phyloP scores from a whole-genome alignment of 768 basidiomycete species.

The Agaricus sinodeliciosus region DNA sequence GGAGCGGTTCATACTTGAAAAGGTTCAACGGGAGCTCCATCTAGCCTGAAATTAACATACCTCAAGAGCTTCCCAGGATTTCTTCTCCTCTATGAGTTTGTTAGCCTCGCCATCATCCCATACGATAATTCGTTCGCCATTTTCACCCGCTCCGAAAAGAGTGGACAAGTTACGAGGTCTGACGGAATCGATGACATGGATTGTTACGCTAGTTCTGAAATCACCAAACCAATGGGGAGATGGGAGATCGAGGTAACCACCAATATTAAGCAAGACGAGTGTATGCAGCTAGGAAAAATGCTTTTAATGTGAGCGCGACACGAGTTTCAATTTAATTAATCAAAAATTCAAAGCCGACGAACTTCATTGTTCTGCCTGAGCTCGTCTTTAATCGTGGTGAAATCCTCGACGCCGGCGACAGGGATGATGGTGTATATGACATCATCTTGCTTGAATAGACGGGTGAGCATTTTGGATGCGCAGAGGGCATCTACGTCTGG shows the following conservation, averaged over 20 bases:
- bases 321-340: not conserved
- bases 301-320: not conserved
- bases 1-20: constrained; percentile 69
- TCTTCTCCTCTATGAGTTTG: constrained; percentile 60
- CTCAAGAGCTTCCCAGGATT: constrained; percentile 80
- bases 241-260: constrained; percentile 79
- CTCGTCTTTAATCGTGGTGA: constrained; percentile 61
- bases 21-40: constrained; percentile 6
- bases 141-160: constrained; percentile 68
- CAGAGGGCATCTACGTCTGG: constrained; percentile 92
- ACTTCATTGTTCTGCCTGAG: constrained; percentile 66
- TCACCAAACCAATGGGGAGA: constrained; percentile 72
- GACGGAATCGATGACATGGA: constrained; percentile 94
- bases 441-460: constrained; percentile 89
- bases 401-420: constrained; percentile 75
- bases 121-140: constrained; percentile 68
- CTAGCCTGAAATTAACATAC: constrained; percentile 35
- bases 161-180: constrained; percentile 86
- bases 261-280: constrained; percentile 88
- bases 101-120: constrained; percentile 91
- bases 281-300: constrained; percentile 61
- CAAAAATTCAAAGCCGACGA: not conserved
- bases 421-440: constrained; percentile 88
- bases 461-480: constrained; percentile 84
- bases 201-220: constrained; percentile 51